Base-by-base conservation (phyloP, 2,329 filamentous ascomycete species). In the Immersiporthe knoxdaviesiana region DNA sequence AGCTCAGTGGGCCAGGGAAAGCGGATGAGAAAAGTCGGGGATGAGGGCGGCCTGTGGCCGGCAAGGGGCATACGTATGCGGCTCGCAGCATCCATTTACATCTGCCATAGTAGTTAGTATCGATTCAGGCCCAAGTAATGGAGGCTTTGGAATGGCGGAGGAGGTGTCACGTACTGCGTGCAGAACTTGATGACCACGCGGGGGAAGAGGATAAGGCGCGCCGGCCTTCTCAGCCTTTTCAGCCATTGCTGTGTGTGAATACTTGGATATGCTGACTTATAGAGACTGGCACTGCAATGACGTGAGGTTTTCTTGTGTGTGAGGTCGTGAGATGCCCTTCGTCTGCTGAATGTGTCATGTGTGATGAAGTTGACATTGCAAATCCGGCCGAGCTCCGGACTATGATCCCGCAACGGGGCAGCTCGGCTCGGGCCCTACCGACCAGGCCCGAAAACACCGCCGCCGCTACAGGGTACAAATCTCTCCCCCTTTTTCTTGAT, bases 71-170 rank as follows among this genome's bases (percentile, higher is more conserved):
- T 87, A 95, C 93, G 80, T 96, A 97, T 74, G 93, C 92, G 47
- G 93, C 93, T 70, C 93, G 84, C 14, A 97, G 82, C 87, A 96
- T 92, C 93, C 94, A 97, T 82, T 92, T 92, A 81, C 94, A 97
- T 81, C 70, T 97, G 27, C n/a, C 14, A 16, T 11, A 61, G 27
- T 4, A 21, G 62, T 69, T 14, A 69, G 65, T 30, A 12, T 21
- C 24, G 35, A 5, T 47, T 24, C 50, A 27, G 41, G 10, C 10
- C 5, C 18, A 2, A 11, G 18, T 1, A 6, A 16, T 21, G 30
- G 39, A 0, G 18, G 16, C 10, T 21, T 3, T 14, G 47, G 24
- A 21, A 12, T 37, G 39, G 30, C 24, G 44, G 21, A n/a, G 21
- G 32, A 12, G 6, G 14, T 30, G 52, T 56, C 24, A 59, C 66